A percentile compares a stretch with the other conserved stretches of the same genome.
Conservation (phyloP, 1,139 yeast species). For the Zhuliangozyma blackwelliae region DNA sequence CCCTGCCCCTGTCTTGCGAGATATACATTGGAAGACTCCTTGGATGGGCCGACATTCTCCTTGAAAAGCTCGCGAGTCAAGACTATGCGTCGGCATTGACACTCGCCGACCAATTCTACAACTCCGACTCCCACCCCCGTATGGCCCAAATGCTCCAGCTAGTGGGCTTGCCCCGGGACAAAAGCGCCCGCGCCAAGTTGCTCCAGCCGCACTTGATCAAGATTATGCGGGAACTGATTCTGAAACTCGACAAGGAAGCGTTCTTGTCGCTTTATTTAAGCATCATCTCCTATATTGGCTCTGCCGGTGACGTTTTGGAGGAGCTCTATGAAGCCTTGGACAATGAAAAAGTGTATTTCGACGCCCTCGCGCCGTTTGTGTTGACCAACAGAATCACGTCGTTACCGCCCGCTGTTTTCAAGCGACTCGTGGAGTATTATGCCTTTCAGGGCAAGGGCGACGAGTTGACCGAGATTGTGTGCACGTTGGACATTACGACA, state of each 20-base stretch:
- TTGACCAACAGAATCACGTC: constrained; percentile 38
- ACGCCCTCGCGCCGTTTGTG: constrained; percentile 48
- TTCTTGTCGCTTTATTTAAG: constrained; percentile 8
- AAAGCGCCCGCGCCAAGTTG: constrained; percentile 39
- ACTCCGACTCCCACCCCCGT: constrained; percentile 41
- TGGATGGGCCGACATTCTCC: constrained; percentile 71
- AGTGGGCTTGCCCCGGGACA: constrained; percentile 51
- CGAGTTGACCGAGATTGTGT: constrained; percentile 58
- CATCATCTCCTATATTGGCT: constrained; percentile 17
- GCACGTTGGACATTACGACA: constrained; percentile 58
- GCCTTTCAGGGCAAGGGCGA: constrained; percentile 33
- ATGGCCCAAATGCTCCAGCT: constrained; percentile 20
- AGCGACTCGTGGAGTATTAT: constrained; percentile 52
- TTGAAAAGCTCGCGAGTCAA: constrained; percentile 43
- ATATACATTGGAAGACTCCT: constrained; percentile 52
- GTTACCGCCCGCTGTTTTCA: constrained; percentile 62
- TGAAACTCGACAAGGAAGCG: constrained; percentile 19
- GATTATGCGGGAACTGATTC: constrained; percentile 51
- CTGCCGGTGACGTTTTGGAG: constrained; percentile 41
- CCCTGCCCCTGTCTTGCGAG: constrained; percentile 13
- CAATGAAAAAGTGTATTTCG: constrained; percentile 40
- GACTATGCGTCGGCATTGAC: constrained; percentile 53
- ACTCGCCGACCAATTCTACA: constrained; percentile 51
- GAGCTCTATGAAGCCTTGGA: constrained; percentile 47
- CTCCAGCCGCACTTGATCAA: constrained; percentile 55